Evolutionary conservation across 73 alveolate species (phyloP), one percentile per base, ranked within the genome.

Genomic region (Symbiodinium pilosum): DNA sequence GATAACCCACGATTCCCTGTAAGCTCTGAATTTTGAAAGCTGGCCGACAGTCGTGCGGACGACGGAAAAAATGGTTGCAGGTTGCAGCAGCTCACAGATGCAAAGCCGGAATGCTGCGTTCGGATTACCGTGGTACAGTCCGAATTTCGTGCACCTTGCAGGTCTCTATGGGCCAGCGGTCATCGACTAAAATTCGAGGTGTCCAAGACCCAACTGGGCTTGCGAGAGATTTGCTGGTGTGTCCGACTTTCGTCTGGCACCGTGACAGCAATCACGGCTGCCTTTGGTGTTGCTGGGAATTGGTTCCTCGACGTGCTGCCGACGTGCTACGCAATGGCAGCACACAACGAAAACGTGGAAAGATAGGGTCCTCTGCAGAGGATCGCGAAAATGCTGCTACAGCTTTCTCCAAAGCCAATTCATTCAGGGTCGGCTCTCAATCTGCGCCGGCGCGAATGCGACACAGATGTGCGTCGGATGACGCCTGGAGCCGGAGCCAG

Each of bases 301-400:
- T 64, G 81, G 81, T 64, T 64, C 81, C 81, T 64, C 81, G 81
- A 64, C 81, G 34, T 64, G 81, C 81, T 64, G 30, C 81, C 81
- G 81, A 64, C 81, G 34, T 64, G 81, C 81, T 64, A 64, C 81
- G 38, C 81, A 64, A 26, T 18, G 59, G 59, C 59, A 47, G 59
- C 59, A 47, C 59, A 14, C 21, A 6, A 47, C 59, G 59, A 47
- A 47, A 47, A n/a, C n/a, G n/a, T n/a, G n/a, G n/a, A n/a, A n/a
- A n/a, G n/a, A n/a, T n/a, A n/a, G n/a, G n/a, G n/a, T n/a, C n/a
- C n/a, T n/a, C n/a, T n/a, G n/a, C n/a, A n/a, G n/a, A n/a, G n/a
- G n/a, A n/a, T n/a, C n/a, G n/a, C n/a, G n/a, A n/a, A n/a, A n/a
- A n/a, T n/a, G n/a, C n/a, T n/a, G n/a, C n/a, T n/a, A n/a, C n/a